phyloP scores from a whole-genome alignment of 768 basidiomycete genomes.

The Albatrellus ellisii region DNA sequence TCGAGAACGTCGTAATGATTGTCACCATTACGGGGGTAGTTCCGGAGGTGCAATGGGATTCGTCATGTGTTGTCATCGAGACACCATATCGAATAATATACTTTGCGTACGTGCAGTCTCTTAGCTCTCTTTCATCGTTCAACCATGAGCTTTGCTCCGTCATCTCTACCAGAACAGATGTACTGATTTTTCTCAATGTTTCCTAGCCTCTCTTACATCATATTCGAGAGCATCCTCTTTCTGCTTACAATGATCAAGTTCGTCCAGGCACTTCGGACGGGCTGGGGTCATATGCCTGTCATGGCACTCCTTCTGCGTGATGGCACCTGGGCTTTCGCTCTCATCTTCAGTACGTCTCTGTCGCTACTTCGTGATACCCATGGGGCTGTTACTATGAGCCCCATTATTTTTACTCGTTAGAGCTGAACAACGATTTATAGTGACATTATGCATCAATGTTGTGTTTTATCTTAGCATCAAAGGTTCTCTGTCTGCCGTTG shows the following conservation, averaged over 20 bases:
- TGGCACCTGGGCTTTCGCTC: constrained; percentile 17
- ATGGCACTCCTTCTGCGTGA: constrained; percentile 16
- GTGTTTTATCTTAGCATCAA: constrained; percentile 9
- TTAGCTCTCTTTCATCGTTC: neutral
- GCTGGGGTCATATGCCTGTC: constrained; percentile 15
- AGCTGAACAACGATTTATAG: too few relatives aligned
- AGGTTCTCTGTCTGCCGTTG: constrained; percentile 4
- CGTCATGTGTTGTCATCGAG: constrained; percentile 4
- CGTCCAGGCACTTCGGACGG: constrained; percentile 11
- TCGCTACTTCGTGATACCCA: neutral
- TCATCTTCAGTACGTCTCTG: constrained; percentile 15
- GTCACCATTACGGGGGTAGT: constrained; percentile 5
- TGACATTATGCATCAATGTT: constrained; percentile 8
- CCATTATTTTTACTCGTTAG: too few relatives aligned
- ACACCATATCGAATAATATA: constrained; percentile 5
- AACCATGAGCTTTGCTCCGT: neutral
- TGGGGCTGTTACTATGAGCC: too few relatives aligned
- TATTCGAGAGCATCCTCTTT: constrained; percentile 17
- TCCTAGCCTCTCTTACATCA: constrained; percentile 14
- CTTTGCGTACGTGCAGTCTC: constrained; percentile 5
- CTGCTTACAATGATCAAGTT: constrained; percentile 15
- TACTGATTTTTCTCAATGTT: too few relatives aligned
- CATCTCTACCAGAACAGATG: neutral
- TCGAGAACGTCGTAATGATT: constrained; percentile 8
- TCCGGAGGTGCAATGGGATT: constrained; percentile 5